Evolutionary conservation across 2,329 filamentous ascomycete genomes (phyloP).

Genomic region (Colletotrichum plurivorum): DNA sequence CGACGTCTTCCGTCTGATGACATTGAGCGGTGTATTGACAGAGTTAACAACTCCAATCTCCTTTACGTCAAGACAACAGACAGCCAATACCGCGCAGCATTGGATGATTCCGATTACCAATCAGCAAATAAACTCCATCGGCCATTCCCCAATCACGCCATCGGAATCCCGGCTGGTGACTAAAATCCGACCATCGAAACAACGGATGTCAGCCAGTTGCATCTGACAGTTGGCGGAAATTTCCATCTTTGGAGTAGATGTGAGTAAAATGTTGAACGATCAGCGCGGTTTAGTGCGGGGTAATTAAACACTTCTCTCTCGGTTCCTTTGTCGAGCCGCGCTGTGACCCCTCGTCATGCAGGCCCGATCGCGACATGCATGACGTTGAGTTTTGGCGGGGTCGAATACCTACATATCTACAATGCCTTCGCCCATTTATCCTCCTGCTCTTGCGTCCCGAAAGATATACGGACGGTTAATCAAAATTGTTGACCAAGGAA

Average conservation of each 20-base stretch:
- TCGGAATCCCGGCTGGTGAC: not conserved
- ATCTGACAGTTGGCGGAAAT: not conserved
- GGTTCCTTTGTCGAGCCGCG: constrained; percentile 18
- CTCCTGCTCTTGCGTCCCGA: too few species aligned
- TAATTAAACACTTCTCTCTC: constrained; percentile 10
- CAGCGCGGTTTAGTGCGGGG: constrained; percentile 29
- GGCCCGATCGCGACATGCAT: constrained; percentile 27
- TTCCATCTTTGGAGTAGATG: constrained; percentile 8
- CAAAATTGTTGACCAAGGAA: not conserved
- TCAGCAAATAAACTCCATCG: not conserved
- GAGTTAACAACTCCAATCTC: constrained; percentile 11
- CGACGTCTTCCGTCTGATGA: too few species aligned
- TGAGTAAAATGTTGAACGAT: constrained; percentile 11
- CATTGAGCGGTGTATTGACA: not conserved
- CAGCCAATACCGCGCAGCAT: not conserved
- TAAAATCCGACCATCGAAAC: not conserved
- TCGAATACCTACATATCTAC: not conserved
- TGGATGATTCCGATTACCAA: not conserved
- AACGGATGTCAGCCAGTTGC: constrained; percentile 4
- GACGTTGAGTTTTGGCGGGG: constrained; percentile 19
- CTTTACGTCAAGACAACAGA: not conserved
- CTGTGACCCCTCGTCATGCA: constrained; percentile 28
- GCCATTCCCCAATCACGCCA: not conserved
- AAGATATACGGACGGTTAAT: not conserved
- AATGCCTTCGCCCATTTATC: not conserved